Base-by-base conservation (phyloP, 1,284 basidiomycete genomes). In the Taiwanofungus camphoratus region DNA sequence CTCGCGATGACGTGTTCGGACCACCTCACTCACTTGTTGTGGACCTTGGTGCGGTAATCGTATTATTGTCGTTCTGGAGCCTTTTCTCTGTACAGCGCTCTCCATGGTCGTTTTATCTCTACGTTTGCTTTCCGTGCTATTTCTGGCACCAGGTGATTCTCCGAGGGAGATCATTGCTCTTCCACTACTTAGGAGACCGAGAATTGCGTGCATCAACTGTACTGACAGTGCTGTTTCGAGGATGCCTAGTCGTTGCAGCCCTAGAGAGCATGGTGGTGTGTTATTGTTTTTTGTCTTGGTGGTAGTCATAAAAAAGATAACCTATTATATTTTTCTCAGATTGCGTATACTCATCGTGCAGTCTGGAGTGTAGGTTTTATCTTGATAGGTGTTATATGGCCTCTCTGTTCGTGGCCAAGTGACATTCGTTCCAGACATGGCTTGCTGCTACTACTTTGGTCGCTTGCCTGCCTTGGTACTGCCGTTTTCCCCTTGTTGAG, bases 71-170 rank as follows among this genome's bases (percentile, higher is more conserved):
- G 1, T 76, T 71, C 50, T 77, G 70, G 68, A 41, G 48, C 0
- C 58, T 77, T 7, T 90, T 93, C 54, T 68, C 67, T 16, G 45
- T 79, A 7, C 85, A 91, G 57, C 67, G 65, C 15, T 77, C 84
- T 1, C 84, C 88, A 0, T 74, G 71, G 71, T 81, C 81, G 3
- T 89, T 91, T 55, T 92, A 85, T 55, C 51, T 88, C 33, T 94
- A 94, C 58, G 71, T 82, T 26, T 63, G 72, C 1, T 91, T 91
- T 49, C 86, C 90, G 0, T 72, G 76, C 34, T 87, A 81, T 59
- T 90, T 92, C 59, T 92, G 84, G 84, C 68, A 73, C 26, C 70
- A 74, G 42, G 57, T 56, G 0, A 16, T 60, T 3, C 37, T 39
- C 2, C 53, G 46, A 4, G 65, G 57, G 18, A 58, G 57, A 2